Base-by-base conservation (phyloP, 2,329 filamentous ascomycete species). In the Cordyceps fumosorosea region DNA sequence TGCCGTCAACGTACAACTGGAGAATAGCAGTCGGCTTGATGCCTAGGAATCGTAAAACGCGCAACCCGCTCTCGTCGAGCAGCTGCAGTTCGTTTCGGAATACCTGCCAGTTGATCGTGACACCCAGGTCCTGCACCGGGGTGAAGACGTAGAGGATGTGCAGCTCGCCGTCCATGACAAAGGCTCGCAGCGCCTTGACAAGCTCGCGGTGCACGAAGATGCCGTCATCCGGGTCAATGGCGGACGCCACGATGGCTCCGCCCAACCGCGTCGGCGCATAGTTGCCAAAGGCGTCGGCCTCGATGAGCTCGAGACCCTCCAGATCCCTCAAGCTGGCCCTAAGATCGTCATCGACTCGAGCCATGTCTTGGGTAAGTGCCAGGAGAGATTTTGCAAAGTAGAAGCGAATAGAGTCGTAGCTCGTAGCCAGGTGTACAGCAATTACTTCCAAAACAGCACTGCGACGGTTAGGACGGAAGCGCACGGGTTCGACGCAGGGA, bases 141-240 rank as follows among this genome's bases (percentile, higher is more conserved):
- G 89, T 91, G 65, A 92, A 91, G 44, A 85, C 86, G 70, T 92
- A 93, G 53, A 91, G 81, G 14, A 90, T 82, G 68, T 92, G 89
- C 85, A 93, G 87, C 65, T 93, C 89, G 4, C 88, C 87, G 69
- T 92, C 89, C 83, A 93, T 87, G 14, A 91, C 89, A 68, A 93
- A 92, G 1, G 87, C 87, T 64, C 82, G 78, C 3, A 92, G 78
- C 0, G 89, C 87, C 66, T 82, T 82, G 62, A 80, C 80, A 54
- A 92, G 78, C 71, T 93, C 89, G 52, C 84, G 79, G 67, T 91
- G 78, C 20, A 92, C 81, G 67, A 91, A 92, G 1, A 90, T 74
- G 0, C 89, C 89, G 67, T 92, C 89, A 63, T 90, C 87, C 0
- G 89, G 89, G 56, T 89, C 84, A 42, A 93, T 81, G 1, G 86